Evolutionary conservation across 306 rosid genomes (phyloP).

Genomic region (Medicago lupulina): DNA sequence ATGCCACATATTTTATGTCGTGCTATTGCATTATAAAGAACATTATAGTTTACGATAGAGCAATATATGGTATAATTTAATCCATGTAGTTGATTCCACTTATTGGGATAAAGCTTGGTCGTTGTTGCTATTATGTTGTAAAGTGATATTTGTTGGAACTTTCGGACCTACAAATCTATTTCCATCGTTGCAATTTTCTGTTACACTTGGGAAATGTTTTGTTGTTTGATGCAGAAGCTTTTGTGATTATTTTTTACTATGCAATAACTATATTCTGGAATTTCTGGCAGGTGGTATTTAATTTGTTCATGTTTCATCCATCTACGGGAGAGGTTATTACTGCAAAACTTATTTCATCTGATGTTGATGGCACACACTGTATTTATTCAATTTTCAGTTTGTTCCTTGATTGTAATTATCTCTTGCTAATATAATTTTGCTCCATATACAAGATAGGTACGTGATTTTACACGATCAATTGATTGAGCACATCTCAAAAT

Average conservation of each 20-base stretch:
- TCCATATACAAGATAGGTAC: constrained; percentile 6
- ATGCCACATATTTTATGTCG: background rate
- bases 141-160: background rate
- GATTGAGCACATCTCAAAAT: constrained; percentile 17
- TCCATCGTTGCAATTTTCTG: constrained; percentile 8
- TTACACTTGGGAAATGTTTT: background rate
- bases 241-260: constrained; percentile 12
- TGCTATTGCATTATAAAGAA: background rate
- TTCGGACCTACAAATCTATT: background rate
- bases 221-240: constrained; percentile 6
- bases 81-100: no score
- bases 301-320: constrained; percentile 76
- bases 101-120: no score
- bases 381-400: constrained; percentile 38
- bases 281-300: constrained; percentile 67
- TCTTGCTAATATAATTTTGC: background rate
- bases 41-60: no score
- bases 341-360: constrained; percentile 66
- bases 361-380: constrained; percentile 64
- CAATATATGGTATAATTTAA: no score
- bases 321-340: constrained; percentile 72
- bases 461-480: background rate
- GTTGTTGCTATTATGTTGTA: no score
- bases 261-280: constrained; percentile 29
- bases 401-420: constrained; percentile 35